phyloP scores from a whole-genome alignment of 148 eudicot species.

The Cornus suecica region DNA sequence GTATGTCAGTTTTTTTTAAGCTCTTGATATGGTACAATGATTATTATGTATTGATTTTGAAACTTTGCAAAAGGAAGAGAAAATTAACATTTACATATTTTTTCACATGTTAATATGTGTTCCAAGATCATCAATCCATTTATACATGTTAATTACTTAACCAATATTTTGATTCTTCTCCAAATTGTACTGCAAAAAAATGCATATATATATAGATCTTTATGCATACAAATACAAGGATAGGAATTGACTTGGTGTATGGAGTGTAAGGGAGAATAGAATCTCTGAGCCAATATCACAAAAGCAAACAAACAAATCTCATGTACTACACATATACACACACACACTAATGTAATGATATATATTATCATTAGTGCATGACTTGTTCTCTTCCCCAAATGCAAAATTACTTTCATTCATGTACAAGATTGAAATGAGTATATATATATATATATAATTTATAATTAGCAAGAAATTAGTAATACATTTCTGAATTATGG shows the following conservation, averaged over 20 bases:
- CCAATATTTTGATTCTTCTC: too few species aligned
- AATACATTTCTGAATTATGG: conserved; percentile 25
- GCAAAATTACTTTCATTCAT: not conserved
- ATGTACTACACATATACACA: not conserved
- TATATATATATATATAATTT: too few species aligned
- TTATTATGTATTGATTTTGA: too few species aligned
- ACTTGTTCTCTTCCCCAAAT: not conserved
- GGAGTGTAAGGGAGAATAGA: not conserved
- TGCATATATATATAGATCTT: not conserved
- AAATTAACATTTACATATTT: too few species aligned
- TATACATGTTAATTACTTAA: too few species aligned
- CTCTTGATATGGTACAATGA: too few species aligned
- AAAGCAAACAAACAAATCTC: not conserved
- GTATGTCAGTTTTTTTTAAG: too few species aligned
- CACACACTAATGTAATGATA: not conserved
- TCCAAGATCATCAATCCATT: too few species aligned
- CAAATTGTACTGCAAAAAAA: not conserved
- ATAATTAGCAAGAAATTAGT: too few species aligned
- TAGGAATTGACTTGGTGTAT: too few species aligned
- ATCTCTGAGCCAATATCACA: not conserved
- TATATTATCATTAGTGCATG: not conserved
- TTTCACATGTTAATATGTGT: too few species aligned
- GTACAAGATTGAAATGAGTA: not conserved
- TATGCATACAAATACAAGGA: not conserved
- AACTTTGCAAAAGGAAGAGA: too few species aligned